Evolutionary conservation across 768 basidiomycete genomes (phyloP).

Genomic region (Scleroderma citrinum): DNA sequence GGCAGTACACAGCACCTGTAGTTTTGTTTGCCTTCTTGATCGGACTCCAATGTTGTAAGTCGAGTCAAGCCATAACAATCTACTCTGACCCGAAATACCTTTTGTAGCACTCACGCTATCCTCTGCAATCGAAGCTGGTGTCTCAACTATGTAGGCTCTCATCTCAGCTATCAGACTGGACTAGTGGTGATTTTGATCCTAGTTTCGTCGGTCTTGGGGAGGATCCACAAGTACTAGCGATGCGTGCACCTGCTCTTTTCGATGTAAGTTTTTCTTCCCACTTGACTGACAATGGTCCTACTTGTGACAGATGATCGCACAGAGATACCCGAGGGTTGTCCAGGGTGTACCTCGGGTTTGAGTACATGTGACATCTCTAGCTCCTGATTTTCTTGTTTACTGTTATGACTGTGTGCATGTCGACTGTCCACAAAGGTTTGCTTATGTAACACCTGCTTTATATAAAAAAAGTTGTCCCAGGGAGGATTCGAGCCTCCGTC

Average conservation of each 20-base stretch:
- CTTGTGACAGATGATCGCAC: conserved; percentile 50
- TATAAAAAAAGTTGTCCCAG: conserved; percentile 15
- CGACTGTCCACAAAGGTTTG: no score
- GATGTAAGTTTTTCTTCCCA: conserved; percentile 32
- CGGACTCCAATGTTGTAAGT: conserved; percentile 65
- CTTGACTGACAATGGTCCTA: conserved; percentile 2
- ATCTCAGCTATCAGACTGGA: background rate
- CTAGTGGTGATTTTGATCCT: background rate
- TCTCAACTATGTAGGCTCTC: conserved; percentile 68
- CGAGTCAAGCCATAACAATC: background rate
- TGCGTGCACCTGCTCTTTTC: conserved; percentile 69
- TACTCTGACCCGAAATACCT: conserved; percentile 1
- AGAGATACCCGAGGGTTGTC: conserved; percentile 65
- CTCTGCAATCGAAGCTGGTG: conserved; percentile 77
- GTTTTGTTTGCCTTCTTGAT: conserved; percentile 79
- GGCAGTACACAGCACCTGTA: conserved; percentile 74
- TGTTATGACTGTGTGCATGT: no score
- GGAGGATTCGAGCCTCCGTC: conserved; percentile 38
- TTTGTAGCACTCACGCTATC: conserved; percentile 56
- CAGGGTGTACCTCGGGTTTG: conserved; percentile 44
- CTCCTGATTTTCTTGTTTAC: background rate
- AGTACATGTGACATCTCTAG: background rate
- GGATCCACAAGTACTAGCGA: conserved; percentile 71
- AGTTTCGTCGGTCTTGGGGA: conserved; percentile 84
- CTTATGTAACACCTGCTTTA: background rate